Evolutionary conservation across 805 yeast genomes (phyloP).

Genomic region (Huiozyma sinensis): DNA sequence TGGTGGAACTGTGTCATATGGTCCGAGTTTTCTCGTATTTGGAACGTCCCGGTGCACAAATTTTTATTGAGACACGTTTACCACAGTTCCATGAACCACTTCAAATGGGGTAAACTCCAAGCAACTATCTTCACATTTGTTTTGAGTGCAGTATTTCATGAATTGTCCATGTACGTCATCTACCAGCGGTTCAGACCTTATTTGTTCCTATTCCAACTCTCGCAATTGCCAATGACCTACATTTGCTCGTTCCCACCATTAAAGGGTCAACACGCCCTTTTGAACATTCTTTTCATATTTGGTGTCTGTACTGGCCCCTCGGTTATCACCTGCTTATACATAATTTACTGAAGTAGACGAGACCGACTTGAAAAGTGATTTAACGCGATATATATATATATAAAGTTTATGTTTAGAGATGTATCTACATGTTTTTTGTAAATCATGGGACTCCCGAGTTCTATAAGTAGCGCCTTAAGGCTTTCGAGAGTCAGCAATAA

Average conservation of each 20-base stretch:
- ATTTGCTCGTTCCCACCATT: constrained; percentile 50
- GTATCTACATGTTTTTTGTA: too few species aligned
- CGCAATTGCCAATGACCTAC: constrained; percentile 70
- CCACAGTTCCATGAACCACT: constrained; percentile 74
- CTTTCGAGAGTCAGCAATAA: too few species aligned
- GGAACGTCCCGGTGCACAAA: constrained; percentile 92
- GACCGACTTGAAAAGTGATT: too few species aligned
- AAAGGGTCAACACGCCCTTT: constrained; percentile 46
- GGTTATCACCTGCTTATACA: constrained; percentile 70
- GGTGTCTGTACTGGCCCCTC: constrained; percentile 90
- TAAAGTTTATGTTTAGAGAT: too few species aligned
- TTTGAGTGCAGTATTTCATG: constrained; percentile 77
- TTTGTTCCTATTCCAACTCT: constrained; percentile 70
- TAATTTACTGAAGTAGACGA: constrained; percentile 43
- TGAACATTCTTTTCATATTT: constrained; percentile 80
- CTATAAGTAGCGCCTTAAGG: too few species aligned
- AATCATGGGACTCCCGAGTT: too few species aligned
- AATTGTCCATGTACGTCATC: constrained; percentile 81
- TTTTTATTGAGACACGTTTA: constrained; percentile 88
- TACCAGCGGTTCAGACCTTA: constrained; percentile 76
- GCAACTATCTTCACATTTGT: constrained; percentile 76
- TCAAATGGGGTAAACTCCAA: constrained; percentile 47
- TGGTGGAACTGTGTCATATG: constrained; percentile 98
- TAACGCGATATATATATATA: too few species aligned
- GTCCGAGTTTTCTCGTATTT: constrained; percentile 85